Conservation (phyloP, 257 asterid species). For the Solanum boliviense region DNA sequence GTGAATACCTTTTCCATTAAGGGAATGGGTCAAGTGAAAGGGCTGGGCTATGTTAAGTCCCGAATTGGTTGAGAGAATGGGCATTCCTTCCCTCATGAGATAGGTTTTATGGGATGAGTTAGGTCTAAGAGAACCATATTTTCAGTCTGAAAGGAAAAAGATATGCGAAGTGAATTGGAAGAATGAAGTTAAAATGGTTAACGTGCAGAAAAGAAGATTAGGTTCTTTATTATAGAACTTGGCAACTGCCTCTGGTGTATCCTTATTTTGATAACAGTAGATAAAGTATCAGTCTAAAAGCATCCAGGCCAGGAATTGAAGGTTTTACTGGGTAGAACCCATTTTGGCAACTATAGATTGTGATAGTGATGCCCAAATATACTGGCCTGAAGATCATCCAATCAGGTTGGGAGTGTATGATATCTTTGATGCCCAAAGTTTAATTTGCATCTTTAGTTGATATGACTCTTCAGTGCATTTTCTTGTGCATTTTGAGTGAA, state of each 20-base stretch:
- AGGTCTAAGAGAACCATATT: background rate
- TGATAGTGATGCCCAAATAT: background rate
- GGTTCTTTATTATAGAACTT: background rate
- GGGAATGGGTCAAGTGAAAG: background rate
- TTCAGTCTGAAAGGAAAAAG: background rate
- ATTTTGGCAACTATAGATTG: background rate
- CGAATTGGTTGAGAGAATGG: background rate
- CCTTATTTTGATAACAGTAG: background rate
- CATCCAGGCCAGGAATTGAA: background rate
- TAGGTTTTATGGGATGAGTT: background rate
- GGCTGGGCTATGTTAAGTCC: background rate
- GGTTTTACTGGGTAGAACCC: background rate
- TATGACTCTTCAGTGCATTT: background rate
- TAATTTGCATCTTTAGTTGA: background rate
- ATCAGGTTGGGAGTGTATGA: background rate
- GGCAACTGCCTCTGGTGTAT: background rate
- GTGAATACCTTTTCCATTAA: background rate
- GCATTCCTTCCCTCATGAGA: background rate
- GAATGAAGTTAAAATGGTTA: background rate
- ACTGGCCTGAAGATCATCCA: background rate
- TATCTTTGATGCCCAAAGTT: background rate
- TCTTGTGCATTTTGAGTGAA: background rate
- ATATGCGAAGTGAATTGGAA: background rate
- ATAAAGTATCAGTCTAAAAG: background rate
- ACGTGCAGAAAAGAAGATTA: background rate